Percentiles rank a stretch among this genome's conserved stretches.
phyloP scores from a whole-genome alignment of 129 eudicot species.

The Artemisia annua region DNA sequence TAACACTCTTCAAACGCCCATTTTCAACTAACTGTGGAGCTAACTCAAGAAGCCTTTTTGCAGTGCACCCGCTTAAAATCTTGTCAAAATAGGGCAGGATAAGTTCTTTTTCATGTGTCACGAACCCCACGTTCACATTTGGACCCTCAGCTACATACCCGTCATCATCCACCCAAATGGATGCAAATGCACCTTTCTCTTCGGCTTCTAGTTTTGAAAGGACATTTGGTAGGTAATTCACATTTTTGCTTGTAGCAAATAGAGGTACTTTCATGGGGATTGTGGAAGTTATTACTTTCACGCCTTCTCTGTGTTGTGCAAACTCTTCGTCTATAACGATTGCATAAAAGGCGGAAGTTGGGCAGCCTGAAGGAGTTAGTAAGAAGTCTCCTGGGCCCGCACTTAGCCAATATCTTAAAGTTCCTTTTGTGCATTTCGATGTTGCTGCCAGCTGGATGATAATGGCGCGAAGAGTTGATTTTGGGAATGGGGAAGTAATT shows the following conservation, averaged over 20 bases:
- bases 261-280: slow-evolving; percentile 81
- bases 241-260: slow-evolving; percentile 86
- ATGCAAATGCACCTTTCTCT: slow-evolving; percentile 74
- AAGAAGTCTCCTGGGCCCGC: slow-evolving; percentile 91
- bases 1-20: slow-evolving; percentile 66
- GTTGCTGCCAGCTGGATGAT: slow-evolving; percentile 73
- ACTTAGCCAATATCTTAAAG: slow-evolving; percentile 81
- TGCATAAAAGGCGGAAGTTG: slow-evolving; percentile 83
- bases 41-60: slow-evolving; percentile 65
- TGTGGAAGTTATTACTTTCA: slow-evolving; percentile 71
- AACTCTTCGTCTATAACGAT: slow-evolving; percentile 70
- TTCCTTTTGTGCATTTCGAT: slow-evolving; percentile 77
- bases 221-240: slow-evolving; percentile 90
- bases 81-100: slow-evolving; percentile 77
- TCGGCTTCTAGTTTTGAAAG: slow-evolving; percentile 86
- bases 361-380: slow-evolving; percentile 69
- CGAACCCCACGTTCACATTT: slow-evolving; percentile 80
- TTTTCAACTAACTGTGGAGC: slow-evolving; percentile 72
- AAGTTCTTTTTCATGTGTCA: slow-evolving; percentile 72
- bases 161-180: slow-evolving; percentile 84
- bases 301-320: slow-evolving; percentile 69
- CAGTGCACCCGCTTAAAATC: slow-evolving; percentile 88
- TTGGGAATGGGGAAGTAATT: slow-evolving; percentile 63
- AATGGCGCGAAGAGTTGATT: slow-evolving; percentile 59
- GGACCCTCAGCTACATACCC: slow-evolving; percentile 95